Evolutionary conservation across 2,329 filamentous ascomycete species (phyloP).

Genomic region (Colletotrichum salicis): DNA sequence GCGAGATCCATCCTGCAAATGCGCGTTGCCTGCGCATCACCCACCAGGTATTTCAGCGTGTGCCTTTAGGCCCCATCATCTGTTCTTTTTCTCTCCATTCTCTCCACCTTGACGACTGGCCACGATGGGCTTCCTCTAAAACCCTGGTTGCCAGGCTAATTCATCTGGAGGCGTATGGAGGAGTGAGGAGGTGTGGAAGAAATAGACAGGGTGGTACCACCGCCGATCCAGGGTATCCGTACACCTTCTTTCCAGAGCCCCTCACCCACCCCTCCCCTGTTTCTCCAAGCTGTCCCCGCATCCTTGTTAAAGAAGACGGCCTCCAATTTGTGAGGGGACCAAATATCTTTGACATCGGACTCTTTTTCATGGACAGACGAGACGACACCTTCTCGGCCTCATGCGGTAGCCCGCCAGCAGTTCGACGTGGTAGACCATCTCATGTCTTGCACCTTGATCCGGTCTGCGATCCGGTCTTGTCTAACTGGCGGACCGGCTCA

Average conservation of each 20-base stretch:
- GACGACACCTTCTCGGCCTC: background rate
- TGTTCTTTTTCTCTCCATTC: background rate
- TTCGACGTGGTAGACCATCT: background rate
- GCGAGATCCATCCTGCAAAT: background rate
- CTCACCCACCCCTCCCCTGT: background rate
- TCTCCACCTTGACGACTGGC: background rate
- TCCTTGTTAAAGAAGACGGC: constrained; percentile 14
- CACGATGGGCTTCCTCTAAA: background rate
- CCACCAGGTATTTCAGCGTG: background rate
- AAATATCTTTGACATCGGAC: background rate
- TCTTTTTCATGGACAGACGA: background rate
- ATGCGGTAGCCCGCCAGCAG: background rate
- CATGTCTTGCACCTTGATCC: background rate
- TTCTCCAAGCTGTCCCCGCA: constrained; percentile 11
- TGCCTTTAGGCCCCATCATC: background rate
- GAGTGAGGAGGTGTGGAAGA: background rate
- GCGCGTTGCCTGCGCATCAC: background rate
- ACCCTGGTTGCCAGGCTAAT: background rate
- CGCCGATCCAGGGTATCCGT: constrained; percentile 26
- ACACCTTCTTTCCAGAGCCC: constrained; percentile 1
- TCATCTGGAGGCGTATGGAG: too few species aligned
- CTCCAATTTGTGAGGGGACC: background rate
- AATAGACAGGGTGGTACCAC: constrained; percentile 26
- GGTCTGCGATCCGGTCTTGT: background rate
- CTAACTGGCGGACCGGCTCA: background rate